Conservation (phyloP, 495 filamentous ascomycete genomes). For the Amorphotheca resinae region DNA sequence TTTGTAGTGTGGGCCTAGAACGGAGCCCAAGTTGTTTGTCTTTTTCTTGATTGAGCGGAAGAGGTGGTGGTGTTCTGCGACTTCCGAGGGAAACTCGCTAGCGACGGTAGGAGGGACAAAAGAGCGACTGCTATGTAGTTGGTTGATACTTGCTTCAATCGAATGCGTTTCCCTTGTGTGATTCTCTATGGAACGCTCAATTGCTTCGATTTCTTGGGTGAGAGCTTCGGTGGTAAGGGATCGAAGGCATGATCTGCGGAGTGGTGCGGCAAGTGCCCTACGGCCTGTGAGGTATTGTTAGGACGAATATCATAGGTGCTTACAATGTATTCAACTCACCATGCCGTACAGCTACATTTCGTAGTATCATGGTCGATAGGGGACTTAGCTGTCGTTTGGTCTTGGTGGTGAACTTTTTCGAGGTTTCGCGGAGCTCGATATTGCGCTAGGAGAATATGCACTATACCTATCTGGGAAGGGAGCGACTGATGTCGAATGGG, state of each 20-base stretch:
- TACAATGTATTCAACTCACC: conserved; percentile 22
- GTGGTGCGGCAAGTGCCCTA: conserved; percentile 30
- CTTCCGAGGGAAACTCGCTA: conserved; percentile 9
- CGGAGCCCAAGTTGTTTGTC: conserved; percentile 39
- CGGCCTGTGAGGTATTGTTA: conserved; percentile 25
- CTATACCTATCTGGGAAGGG: conserved; percentile 5
- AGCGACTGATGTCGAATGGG: no score
- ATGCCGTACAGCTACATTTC: conserved; percentile 37
- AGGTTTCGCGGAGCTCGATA: conserved; percentile 1
- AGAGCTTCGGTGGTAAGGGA: conserved; percentile 15
- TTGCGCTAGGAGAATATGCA: conserved; percentile 6
- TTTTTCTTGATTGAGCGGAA: conserved; percentile 13
- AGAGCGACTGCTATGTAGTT: conserved; percentile 5
- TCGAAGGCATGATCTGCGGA: conserved; percentile 24
- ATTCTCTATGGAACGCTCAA: conserved; percentile 8
- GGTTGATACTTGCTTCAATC: conserved; percentile 12
- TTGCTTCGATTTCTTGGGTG: conserved; percentile 3
- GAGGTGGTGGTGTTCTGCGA: conserved; percentile 3
- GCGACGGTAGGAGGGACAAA: conserved; percentile 11
- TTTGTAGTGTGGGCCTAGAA: conserved; percentile 44
- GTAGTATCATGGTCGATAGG: conserved; percentile 34
- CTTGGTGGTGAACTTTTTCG: conserved; percentile 10
- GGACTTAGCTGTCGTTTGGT: conserved; percentile 3
- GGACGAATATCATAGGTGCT: conserved; percentile 12
- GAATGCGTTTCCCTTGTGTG: conserved; percentile 12